Base-by-base conservation (phyloP, 257 asterid genomes). In the Ophiorrhiza pumila region DNA sequence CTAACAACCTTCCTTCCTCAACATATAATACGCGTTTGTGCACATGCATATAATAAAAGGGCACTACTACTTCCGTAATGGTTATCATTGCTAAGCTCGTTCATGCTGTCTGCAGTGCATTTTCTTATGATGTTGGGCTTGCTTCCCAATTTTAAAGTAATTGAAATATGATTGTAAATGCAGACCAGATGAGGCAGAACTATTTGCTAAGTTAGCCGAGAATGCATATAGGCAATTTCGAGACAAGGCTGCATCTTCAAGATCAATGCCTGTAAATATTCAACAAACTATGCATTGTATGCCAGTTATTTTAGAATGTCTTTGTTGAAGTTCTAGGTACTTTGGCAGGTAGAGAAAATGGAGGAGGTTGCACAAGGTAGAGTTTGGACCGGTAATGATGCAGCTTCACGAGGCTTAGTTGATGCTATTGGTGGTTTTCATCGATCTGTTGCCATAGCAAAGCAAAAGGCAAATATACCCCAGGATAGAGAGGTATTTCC, bases 291-390 rank as follows among this genome's bases (percentile, higher is more conserved):
- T 39, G 60, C 72, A 56, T 65, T 27, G 69, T 64, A 14, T n/a
- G 46, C 64, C 13, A 45, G 68, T 58, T 66, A 55, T 31, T 75
- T 76, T 35, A 59, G 67, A 35, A 49, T 61, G 60, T 60, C 60
- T 45, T 74, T 70, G 62, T 41, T 79, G 79, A 80, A 66, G 65
- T 74, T 74, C 72, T 55, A 77, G 71, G 62, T 31, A 56, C 18
- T 71, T 49, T 71, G 70, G 56, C 86, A 94, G 97, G 84, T 88
- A 69, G 96, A 90, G 74, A 84, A 87, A 80, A 94, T 91, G 97
- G 99, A 94, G 84, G 97, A 90, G 79, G 91, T 91, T 69, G 99
- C 99, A 47, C 99, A 94, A 81, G 99, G 99, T 71, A 90, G 99
- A 80, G 99, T 94, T 73, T 94, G 99, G 99, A 88, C 95, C 13